Conservation (phyloP, 805 yeast genomes). For the Suhomyces sp. region DNA sequence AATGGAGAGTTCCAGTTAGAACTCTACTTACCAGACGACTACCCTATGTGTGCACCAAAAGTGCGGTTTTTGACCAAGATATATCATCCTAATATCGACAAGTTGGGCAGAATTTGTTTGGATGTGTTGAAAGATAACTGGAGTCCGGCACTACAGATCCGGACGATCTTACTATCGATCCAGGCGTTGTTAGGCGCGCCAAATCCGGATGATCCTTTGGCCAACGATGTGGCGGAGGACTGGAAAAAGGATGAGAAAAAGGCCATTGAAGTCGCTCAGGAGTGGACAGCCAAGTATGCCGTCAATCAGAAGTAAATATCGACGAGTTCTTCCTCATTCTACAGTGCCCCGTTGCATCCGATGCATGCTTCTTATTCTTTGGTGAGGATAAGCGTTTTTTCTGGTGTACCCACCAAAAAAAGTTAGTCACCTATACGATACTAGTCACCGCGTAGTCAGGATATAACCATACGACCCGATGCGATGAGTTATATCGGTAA, state of each 20-base stretch:
- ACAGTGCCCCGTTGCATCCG: background rate
- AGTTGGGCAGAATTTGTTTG: conserved; percentile 90
- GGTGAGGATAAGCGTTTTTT: background rate
- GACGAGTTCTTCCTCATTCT: background rate
- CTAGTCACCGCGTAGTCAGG: background rate
- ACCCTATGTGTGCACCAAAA: conserved; percentile 97
- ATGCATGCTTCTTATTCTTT: background rate
- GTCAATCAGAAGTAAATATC: background rate
- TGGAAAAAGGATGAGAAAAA: conserved; percentile 84
- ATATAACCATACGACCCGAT: background rate
- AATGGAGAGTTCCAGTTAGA: conserved; percentile 76
- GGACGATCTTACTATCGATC: conserved; percentile 85
- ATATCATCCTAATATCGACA: conserved; percentile 95
- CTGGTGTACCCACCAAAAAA: background rate
- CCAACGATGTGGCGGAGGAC: conserved; percentile 95
- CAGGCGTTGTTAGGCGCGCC: conserved; percentile 95
- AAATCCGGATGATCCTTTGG: conserved; percentile 96
- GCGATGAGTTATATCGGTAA: background rate
- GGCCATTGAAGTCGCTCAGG: conserved; percentile 78
- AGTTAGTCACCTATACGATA: background rate
- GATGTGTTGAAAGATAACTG: conserved; percentile 94
- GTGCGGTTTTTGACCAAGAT: conserved; percentile 91
- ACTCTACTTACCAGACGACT: conserved; percentile 89
- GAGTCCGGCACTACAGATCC: conserved; percentile 96
- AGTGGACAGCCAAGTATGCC: conserved; percentile 70